Evolutionary conservation across 2,329 filamentous ascomycete species (phyloP).

Genomic region (Cordyceps tenuipes): DNA sequence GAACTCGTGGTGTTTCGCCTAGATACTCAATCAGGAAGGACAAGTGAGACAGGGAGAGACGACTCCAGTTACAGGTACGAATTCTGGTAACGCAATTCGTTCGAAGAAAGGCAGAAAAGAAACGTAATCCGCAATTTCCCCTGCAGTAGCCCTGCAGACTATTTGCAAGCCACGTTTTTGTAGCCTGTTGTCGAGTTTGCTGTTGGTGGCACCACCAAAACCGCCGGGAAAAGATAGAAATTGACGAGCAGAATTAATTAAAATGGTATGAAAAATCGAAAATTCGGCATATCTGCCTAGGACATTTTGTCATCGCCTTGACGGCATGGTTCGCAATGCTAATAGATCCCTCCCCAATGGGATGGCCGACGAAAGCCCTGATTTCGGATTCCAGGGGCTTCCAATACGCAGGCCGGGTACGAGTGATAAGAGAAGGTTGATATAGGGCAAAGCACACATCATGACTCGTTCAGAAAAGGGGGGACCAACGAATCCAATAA

Average conservation of each 20-base stretch:
- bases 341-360: neutral
- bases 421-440: neutral
- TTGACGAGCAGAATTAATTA: neutral
- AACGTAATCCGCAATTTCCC: neutral
- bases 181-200: neutral
- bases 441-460: neutral
- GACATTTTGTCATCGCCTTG: no score
- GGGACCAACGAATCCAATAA: neutral
- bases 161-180: slow-evolving; percentile 9
- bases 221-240: neutral
- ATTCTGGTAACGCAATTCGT: no score
- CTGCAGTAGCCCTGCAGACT: slow-evolving; percentile 6
- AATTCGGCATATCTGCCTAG: neutral
- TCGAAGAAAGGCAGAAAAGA: no score
- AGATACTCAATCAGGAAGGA: neutral
- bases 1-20: neutral
- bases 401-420: neutral
- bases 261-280: neutral
- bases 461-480: neutral
- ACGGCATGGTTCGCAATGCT: neutral
- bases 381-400: neutral
- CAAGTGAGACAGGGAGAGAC: neutral
- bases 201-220: neutral
- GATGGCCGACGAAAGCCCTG: neutral
- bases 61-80: neutral